Conservation (phyloP, 768 basidiomycete species). For the Boletus rex-veris region DNA sequence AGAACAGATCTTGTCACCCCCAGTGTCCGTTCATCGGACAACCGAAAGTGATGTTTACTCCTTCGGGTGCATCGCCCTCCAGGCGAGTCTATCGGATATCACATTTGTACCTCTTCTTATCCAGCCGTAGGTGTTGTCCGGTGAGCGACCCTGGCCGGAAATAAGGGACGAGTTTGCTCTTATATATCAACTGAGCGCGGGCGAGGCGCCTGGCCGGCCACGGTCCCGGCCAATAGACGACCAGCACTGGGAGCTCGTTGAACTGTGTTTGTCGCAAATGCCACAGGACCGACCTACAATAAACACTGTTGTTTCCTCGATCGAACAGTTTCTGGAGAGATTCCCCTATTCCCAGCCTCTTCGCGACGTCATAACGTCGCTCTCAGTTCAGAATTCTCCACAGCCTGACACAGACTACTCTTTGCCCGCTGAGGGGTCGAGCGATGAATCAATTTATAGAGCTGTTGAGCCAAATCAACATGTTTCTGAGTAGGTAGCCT, state of each 20-base stretch:
- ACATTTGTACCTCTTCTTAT: not conserved
- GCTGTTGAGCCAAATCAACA: no score
- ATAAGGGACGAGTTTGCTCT: not conserved
- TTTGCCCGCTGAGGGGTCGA: no score
- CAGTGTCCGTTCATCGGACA: not conserved
- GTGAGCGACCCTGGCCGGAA: not conserved
- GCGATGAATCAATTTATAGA: no score
- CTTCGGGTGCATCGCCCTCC: not conserved
- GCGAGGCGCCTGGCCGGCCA: not conserved
- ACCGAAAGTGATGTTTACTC: conserved; percentile 1
- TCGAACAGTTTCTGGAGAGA: not conserved
- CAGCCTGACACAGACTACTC: no score
- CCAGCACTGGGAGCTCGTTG: not conserved
- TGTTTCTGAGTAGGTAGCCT: no score
- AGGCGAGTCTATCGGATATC: not conserved
- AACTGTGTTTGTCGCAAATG: not conserved
- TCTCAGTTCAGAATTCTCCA: no score
- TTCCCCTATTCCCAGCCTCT: not conserved
- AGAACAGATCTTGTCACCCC: not conserved
- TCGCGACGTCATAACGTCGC: not conserved
- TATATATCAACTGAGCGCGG: not conserved
- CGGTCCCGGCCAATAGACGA: not conserved
- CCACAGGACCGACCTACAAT: not conserved
- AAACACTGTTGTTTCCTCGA: not conserved
- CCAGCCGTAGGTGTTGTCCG: not conserved